Base-by-base conservation (phyloP, 768 basidiomycete genomes). In the Trametes cinnabarina region DNA sequence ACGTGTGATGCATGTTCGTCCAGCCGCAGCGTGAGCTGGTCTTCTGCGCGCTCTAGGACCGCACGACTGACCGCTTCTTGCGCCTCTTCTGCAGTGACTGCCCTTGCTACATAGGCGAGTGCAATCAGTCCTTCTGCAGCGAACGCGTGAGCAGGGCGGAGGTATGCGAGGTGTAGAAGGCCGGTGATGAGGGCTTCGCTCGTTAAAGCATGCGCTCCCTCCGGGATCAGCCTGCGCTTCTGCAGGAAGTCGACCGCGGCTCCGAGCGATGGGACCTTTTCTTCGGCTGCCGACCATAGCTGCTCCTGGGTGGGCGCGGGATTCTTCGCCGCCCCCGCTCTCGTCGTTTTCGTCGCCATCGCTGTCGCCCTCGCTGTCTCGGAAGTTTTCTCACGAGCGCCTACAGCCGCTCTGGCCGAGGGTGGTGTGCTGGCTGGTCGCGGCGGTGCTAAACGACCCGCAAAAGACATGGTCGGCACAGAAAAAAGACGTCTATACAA, bases 131-230 rank as follows among this genome's bases (percentile, higher is more conserved):
- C 48, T 10, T 43, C 14, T 4, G 39, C 2, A 2, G 56, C 48
- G 15, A 57, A 26, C 7, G 48, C 47, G 22, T 22, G 7, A 37
- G 48, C 7, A 15, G 56, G 48, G 17, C 39, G 26, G 12, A 14
- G 12, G 15, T 7, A 37, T 1, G 56, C 48, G 15, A 57, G 22
- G 32, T 57, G 56, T 1, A 57, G 42, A 1, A 57, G 48, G 1
- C 56, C 56, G 11, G 56, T 22, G 43, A 57, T 37, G 32, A 57
- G 56, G n/a, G 48, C 4, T 22, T 43, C 41, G 42, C 34, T 20
- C 17, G 42, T 43, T 23, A 51, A 4, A 42, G 56, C 56, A 14
- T 43, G 26, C 6, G 41, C 11, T 9, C 56, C 56, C 23, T 57
- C 56, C 11, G 49, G 56, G 22, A 57, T 51, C 32, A 57, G 49